These are phyloP conservation scores for Metrosideros polymorpha DNA, from an alignment of 441 rosid species.

Conservation along the genomic window DNA sequence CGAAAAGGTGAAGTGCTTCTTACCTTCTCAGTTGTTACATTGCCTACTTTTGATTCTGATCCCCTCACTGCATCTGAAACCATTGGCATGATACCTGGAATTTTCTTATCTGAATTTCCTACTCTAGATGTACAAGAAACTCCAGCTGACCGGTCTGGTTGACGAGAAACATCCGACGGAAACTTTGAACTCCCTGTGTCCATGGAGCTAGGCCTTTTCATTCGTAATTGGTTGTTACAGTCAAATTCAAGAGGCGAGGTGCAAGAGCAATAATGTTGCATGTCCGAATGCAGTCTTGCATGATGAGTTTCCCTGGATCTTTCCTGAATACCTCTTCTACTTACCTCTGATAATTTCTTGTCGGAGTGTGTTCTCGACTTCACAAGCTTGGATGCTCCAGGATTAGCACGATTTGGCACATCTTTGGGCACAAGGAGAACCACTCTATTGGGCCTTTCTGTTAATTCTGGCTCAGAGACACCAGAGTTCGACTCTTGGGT, in stretches of 20 bases:
- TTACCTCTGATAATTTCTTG: constrained; percentile 29
- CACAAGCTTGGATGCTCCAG: constrained; percentile 26
- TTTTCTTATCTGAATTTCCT: constrained; percentile 31
- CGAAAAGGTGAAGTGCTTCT: constrained; percentile 87
- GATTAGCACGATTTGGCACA: constrained; percentile 17
- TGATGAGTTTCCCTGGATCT: constrained; percentile 17
- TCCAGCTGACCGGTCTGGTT: background rate
- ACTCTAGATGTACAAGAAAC: constrained; percentile 29
- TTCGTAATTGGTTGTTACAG: constrained; percentile 16
- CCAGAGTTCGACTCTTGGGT: constrained; percentile 22
- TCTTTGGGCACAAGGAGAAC: constrained; percentile 40
- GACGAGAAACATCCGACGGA: constrained; percentile 24
- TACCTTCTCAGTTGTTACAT: constrained; percentile 42
- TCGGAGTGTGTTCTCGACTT: constrained; percentile 19
- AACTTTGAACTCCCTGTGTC: constrained; percentile 22
- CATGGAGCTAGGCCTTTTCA: constrained; percentile 19
- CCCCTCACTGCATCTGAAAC: constrained; percentile 22
- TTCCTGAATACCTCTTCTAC: constrained; percentile 28
- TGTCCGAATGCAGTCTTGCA: constrained; percentile 13
- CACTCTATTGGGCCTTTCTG: constrained; percentile 28
- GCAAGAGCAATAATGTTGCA: constrained; percentile 36
- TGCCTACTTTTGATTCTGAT: constrained; percentile 25
- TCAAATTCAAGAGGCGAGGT: constrained; percentile 32
- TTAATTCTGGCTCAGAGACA: constrained; percentile 19
- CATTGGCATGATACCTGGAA: constrained; percentile 4